phyloP scores from a whole-genome alignment of 2,329 filamentous ascomycete genomes.

The Hypoxylon sp. region DNA sequence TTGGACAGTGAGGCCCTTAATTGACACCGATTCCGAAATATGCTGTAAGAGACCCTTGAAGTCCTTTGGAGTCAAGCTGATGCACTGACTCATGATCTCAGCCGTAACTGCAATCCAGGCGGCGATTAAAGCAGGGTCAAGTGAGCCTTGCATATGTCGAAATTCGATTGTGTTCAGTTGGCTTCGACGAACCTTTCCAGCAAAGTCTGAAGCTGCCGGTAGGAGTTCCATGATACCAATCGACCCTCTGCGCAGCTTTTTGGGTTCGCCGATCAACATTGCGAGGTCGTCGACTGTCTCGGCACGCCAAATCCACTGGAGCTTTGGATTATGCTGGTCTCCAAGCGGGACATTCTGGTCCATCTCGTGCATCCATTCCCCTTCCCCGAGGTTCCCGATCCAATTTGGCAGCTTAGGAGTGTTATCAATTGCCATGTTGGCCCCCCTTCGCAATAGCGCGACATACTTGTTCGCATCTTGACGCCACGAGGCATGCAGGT shows the following conservation, averaged over 20 bases:
- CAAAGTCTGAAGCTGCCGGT: conserved; percentile 19
- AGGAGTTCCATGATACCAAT: conserved; percentile 25
- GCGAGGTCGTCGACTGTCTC: conserved; percentile 26
- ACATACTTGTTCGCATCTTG: conserved; percentile 23
- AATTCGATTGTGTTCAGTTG: conserved; percentile 31
- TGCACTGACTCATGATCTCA: conserved; percentile 26
- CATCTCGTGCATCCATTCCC: conserved; percentile 23
- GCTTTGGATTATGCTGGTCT: conserved; percentile 17
- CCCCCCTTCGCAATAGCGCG: conserved; percentile 22
- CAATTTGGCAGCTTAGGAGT: conserved; percentile 18
- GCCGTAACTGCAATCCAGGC: conserved; percentile 28
- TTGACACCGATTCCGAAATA: conserved; percentile 5
- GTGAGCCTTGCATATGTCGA: conserved; percentile 33
- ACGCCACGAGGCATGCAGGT: conserved; percentile 28
- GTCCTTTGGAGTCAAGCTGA: conserved; percentile 10
- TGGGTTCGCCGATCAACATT: conserved; percentile 21
- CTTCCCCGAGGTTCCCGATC: conserved; percentile 9
- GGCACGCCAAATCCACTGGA: conserved; percentile 32
- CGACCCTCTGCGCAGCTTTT: conserved; percentile 22
- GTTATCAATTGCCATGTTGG: conserved; percentile 27
- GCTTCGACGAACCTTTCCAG: conserved; percentile 27
- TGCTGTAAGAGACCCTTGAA: conserved; percentile 9
- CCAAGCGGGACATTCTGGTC: conserved; percentile 23
- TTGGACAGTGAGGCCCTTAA: conserved; percentile 4
- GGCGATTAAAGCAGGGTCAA: conserved; percentile 19